These are phyloP conservation scores for Geranomyces variabilis DNA, from an alignment of 192 early-diverging fungal genomes.

Conservation along the genomic window DNA sequence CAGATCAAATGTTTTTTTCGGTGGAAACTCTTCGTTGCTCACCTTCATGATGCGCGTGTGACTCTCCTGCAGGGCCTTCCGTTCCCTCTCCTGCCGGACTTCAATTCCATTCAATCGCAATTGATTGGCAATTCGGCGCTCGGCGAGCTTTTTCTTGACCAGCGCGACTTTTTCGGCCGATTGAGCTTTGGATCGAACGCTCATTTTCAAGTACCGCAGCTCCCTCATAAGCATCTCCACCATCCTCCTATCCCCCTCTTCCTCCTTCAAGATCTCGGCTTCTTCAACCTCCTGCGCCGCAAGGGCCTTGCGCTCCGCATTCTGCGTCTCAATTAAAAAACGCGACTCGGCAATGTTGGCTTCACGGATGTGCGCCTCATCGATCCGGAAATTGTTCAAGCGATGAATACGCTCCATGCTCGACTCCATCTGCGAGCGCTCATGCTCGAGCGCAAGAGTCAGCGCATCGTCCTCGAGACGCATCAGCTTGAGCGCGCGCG, in stretches of 20 bases:
- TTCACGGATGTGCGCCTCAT: conserved; percentile 39
- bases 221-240: conserved; percentile 34
- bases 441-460: conserved; percentile 29
- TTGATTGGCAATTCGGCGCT: conserved; percentile 17
- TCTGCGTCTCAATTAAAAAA: conserved; percentile 30
- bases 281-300: conserved; percentile 22
- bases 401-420: conserved; percentile 34
- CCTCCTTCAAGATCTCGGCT: conserved; percentile 33
- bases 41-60: conserved; percentile 37
- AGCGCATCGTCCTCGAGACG: conserved; percentile 30
- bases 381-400: conserved; percentile 42
- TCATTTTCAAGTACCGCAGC: conserved; percentile 30
- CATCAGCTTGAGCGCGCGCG: conserved; percentile 24
- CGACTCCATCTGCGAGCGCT: conserved; percentile 25
- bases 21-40: not conserved
- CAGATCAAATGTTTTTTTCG: too few relatives aligned
- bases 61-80: conserved; percentile 32
- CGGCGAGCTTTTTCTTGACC: conserved; percentile 32
- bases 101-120: conserved; percentile 27
- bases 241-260: conserved; percentile 36
- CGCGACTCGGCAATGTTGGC: conserved; percentile 38
- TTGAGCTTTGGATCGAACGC: conserved; percentile 13
- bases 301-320: conserved; percentile 22
- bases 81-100: conserved; percentile 36
- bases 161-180: conserved; percentile 24